Evolutionary conservation across 345 rosid species (phyloP).

Genomic region (Anacardium occidentale): DNA sequence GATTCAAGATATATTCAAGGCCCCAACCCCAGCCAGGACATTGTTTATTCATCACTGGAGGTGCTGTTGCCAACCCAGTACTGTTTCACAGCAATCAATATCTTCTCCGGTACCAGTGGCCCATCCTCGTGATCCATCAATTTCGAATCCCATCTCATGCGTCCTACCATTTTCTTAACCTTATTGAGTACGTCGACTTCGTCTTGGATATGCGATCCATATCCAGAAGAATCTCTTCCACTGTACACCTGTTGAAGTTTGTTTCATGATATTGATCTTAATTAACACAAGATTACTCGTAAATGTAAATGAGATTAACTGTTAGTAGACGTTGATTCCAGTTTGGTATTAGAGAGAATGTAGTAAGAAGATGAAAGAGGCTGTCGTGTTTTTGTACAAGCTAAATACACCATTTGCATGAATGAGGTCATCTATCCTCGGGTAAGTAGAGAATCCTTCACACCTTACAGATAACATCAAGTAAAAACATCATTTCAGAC

Average conservation of each 20-base stretch:
- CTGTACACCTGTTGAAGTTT: constrained; percentile 53
- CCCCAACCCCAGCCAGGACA: not conserved
- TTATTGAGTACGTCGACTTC: constrained; percentile 77
- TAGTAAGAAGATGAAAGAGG: constrained; percentile 13
- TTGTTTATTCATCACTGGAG: constrained; percentile 29
- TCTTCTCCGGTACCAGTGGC: constrained; percentile 85
- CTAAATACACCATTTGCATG: constrained; percentile 81
- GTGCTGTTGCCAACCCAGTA: constrained; percentile 87
- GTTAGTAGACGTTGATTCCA: not conserved
- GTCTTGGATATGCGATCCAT: constrained; percentile 87
- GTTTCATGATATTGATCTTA: not conserved
- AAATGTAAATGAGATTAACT: not conserved
- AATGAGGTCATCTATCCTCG: constrained; percentile 90
- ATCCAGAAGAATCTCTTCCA: constrained; percentile 87
- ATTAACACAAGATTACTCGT: not conserved
- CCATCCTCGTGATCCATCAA: constrained; percentile 95
- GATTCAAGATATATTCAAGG: constrained; percentile 3
- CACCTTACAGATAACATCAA: constrained; percentile 58
- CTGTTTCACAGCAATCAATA: constrained; percentile 70
- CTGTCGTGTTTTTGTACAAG: constrained; percentile 71
- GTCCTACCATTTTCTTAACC: constrained; percentile 59
- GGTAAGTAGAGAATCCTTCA: constrained; percentile 98
- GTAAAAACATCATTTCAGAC: constrained; percentile 13
- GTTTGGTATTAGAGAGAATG: not conserved
- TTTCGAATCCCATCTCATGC: constrained; percentile 96